Conservation (phyloP, 1,284 basidiomycete genomes). For the Ceratobasidium papillatum region DNA sequence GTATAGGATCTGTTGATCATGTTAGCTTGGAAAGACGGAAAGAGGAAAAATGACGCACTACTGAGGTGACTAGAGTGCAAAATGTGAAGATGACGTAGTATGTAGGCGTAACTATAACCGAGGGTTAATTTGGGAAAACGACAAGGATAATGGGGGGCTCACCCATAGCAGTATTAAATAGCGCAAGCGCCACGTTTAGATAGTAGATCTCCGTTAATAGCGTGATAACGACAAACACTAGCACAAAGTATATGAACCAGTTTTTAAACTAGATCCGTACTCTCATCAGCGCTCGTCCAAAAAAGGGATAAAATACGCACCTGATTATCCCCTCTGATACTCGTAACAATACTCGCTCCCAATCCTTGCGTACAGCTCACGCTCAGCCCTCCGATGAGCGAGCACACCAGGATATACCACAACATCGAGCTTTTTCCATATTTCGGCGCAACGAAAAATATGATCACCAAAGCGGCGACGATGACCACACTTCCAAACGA, state of each 20-base stretch:
- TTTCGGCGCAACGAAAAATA: slow-evolving; percentile 60
- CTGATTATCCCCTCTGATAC: slow-evolving; percentile 64
- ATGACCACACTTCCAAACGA: slow-evolving; percentile 61
- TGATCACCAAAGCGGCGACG: slow-evolving; percentile 52
- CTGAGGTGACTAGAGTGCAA: slow-evolving; percentile 62
- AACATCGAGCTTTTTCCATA: slow-evolving; percentile 74
- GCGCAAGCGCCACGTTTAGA: slow-evolving; percentile 73
- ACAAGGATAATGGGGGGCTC: slow-evolving; percentile 38
- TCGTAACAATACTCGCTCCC: slow-evolving; percentile 69
- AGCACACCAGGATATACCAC: slow-evolving; percentile 67
- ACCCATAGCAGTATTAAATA: slow-evolving; percentile 69
- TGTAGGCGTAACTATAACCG: slow-evolving; percentile 61
- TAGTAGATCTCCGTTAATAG: slow-evolving; percentile 68
- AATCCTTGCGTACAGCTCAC: slow-evolving; percentile 74
- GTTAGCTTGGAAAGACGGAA: not conserved
- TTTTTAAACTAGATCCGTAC: slow-evolving; percentile 59
- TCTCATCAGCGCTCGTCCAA: not conserved
- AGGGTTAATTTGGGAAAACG: slow-evolving; percentile 6
- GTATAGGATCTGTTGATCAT: slow-evolving; percentile 60
- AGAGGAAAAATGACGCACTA: slow-evolving; percentile 48
- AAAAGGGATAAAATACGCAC: slow-evolving; percentile 22
- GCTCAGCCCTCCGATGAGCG: slow-evolving; percentile 71
- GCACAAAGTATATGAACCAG: slow-evolving; percentile 67
- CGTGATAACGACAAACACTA: slow-evolving; percentile 54
- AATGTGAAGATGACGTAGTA: slow-evolving; percentile 72